Evolutionary conservation across 2,329 filamentous ascomycete genomes (phyloP).

Genomic region (Grosmannia serpens): DNA sequence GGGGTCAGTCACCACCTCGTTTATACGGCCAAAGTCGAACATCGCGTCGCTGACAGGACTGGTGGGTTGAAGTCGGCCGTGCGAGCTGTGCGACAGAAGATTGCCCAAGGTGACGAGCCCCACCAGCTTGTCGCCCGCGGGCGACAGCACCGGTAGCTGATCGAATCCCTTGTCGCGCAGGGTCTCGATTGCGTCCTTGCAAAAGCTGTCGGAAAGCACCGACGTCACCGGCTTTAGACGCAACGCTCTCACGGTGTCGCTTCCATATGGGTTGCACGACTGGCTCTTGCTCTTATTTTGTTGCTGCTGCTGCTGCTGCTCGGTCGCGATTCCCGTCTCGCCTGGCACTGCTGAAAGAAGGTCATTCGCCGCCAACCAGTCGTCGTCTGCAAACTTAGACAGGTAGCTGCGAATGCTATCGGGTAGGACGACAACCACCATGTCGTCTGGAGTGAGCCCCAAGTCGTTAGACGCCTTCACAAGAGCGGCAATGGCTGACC

Average conservation of each 20-base stretch:
- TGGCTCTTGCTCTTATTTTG: constrained; percentile 18
- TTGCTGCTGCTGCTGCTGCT: constrained; percentile 22
- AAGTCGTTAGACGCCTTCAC: constrained; percentile 67
- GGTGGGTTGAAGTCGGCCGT: constrained; percentile 63
- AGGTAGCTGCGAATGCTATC: constrained; percentile 97
- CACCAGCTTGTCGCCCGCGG: constrained; percentile 61
- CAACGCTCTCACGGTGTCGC: constrained; percentile 69
- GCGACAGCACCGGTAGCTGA: constrained; percentile 79
- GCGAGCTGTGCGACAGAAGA: constrained; percentile 79
- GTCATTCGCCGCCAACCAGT: constrained; percentile 96
- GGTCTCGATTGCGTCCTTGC: constrained; percentile 84
- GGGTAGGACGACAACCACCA: constrained; percentile 81
- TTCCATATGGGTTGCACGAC: constrained; percentile 57
- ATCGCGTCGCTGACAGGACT: constrained; percentile 78
- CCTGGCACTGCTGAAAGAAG: constrained; percentile 53
- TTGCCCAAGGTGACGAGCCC: constrained; percentile 93
- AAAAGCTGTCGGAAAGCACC: constrained; percentile 56
- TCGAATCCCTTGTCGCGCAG: constrained; percentile 99
- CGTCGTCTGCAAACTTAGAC: constrained; percentile 96
- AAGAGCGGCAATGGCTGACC: constrained; percentile 78
- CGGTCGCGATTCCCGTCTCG: constrained; percentile 17
- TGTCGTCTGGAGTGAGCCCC: constrained; percentile 68
- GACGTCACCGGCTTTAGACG: constrained; percentile 91
- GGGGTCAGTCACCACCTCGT: constrained; percentile 85
- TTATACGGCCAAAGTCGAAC: constrained; percentile 86